Evolutionary conservation across 23 red algal species (phyloP), one percentile per base, ranked within the genome.

Genomic region (Gracilariopsis chorda): DNA sequence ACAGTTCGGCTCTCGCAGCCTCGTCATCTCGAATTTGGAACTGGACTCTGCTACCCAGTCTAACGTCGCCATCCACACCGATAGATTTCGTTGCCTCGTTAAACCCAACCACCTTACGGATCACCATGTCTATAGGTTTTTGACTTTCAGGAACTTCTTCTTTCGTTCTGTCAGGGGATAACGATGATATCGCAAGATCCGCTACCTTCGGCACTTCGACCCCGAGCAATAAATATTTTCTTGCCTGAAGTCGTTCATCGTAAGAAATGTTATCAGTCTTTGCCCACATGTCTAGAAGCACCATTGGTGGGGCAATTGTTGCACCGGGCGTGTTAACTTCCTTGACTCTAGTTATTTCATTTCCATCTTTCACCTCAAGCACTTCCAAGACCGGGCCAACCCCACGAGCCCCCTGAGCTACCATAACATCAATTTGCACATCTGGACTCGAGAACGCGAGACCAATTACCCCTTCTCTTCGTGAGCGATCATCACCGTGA

Each of bases 221-320:
- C 33, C 85, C 85, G 17, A 89, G 48, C 0, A 89, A 33, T 57
- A 89, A 37, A 27, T 89, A 89, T 51, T 89, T 40, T 20, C 52
- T 61, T 4, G 85, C 68, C 33, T 55, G 58, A 48, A 51, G 24
- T 33, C 85, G 48, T 28, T 89, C 85, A 64, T 89, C 85, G 27
- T 65, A 69, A 27, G 85, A 89, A n/a, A 89, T 89, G 30, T 42
- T 72, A 57, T 82, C 88, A 32, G 88, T 91, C 11, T 70, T 72
- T 63, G 61, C 77, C 88, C 88, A 91, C 88, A 91, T 81, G 45
- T 91, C 88, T 25, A 91, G 48, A 37, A 91, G 58, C 25, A 73
- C 55, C 88, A 91, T 91, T 23, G 88, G 88, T 8, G 74, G 28
- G 20, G 63, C 88, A 9, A 32, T 28, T 25, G 58, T 49, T 60